These are phyloP conservation scores for Quercus tomentella DNA, from an alignment of 331 rosid genomes.

Conservation along the genomic window DNA sequence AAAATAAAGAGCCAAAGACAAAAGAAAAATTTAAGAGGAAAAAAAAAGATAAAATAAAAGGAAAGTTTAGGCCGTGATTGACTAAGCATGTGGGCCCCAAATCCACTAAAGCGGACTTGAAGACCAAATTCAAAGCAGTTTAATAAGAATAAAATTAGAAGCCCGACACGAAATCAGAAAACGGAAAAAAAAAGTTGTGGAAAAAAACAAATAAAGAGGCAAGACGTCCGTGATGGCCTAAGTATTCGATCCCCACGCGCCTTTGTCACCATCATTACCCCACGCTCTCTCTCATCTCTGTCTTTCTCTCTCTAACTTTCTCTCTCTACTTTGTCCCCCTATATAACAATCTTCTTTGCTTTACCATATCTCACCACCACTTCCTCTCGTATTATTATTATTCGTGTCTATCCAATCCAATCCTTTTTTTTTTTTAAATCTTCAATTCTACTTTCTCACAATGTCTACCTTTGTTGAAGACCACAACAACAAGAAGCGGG, in stretches of 20 bases:
- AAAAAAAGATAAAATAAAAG: background rate
- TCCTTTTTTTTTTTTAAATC: background rate
- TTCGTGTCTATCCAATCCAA: background rate
- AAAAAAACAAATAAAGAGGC: conserved; percentile 17
- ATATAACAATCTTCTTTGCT: conserved; percentile 36
- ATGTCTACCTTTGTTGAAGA: conserved; percentile 32
- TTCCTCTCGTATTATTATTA: background rate
- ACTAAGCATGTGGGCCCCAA: conserved; percentile 44
- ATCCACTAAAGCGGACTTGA: conserved; percentile 53
- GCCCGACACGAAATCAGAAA: conserved; percentile 26
- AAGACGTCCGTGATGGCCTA: conserved; percentile 58
- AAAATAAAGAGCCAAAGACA: background rate
- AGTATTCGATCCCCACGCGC: conserved; percentile 69
- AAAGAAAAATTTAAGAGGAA: background rate
- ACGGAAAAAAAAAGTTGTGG: background rate
- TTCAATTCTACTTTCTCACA: too few species aligned
- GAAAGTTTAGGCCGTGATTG: conserved; percentile 41
- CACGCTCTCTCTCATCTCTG: conserved; percentile 16
- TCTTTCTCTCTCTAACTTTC: conserved; percentile 23
- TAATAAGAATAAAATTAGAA: conserved; percentile 28
- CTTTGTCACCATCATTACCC: conserved; percentile 45
- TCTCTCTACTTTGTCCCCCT: conserved; percentile 61
- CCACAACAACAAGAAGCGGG: conserved; percentile 41
- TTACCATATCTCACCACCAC: conserved; percentile 5
- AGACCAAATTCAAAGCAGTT: conserved; percentile 44